Base-by-base conservation (phyloP, 768 basidiomycete species). In the Chlorophyllum brunneum region DNA sequence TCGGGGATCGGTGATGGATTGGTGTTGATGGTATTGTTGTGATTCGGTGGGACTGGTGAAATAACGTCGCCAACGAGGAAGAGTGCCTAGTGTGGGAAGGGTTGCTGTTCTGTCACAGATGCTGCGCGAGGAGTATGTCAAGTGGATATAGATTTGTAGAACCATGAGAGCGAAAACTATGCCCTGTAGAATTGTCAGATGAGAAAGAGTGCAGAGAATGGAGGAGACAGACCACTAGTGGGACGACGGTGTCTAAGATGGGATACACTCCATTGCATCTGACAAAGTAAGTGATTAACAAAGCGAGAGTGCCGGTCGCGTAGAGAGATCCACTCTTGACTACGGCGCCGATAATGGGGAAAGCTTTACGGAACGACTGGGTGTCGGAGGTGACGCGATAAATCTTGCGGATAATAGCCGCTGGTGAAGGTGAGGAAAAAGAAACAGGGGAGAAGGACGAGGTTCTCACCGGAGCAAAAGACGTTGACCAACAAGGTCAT, bases 81-180 rank as follows among this genome's bases (percentile, higher is more conserved):
- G 51, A 9, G 51, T 44, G 15, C 51, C 42, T n/a, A 52, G 16
- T 37, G 51, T 52, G 11, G 51, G 51, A 36, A 52, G 41, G 5
- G 41, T 44, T 5, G 22, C 20, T 5, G 48, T 49, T 5, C 15
- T 26, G 16, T 49, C 48, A 18, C 15, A 16, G 24, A 11, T 16
- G 7, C n/a, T 9, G 23, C 41, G 16, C 5, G 24, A 6, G 23
- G 18, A 16, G 27, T 16, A 34, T 6, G 23, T 15, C n/a, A 44
- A 29, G 36, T 44, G 51, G 22, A 52, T 31, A 22, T 52, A 41
- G 24, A 52, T 52, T 23, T 52, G 42, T 23, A 52, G 42, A 6
- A 52, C 26, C 15, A 52, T 52, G n/a, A 52, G 41, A 2, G 33
- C 27, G 42, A 52, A 52, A 6, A 52, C 51, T 22, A 52, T 37